Percentiles rank a stretch among this genome's conserved stretches.
Conservation (phyloP, 2,329 filamentous ascomycete genomes). For the Fusarium hostae region DNA sequence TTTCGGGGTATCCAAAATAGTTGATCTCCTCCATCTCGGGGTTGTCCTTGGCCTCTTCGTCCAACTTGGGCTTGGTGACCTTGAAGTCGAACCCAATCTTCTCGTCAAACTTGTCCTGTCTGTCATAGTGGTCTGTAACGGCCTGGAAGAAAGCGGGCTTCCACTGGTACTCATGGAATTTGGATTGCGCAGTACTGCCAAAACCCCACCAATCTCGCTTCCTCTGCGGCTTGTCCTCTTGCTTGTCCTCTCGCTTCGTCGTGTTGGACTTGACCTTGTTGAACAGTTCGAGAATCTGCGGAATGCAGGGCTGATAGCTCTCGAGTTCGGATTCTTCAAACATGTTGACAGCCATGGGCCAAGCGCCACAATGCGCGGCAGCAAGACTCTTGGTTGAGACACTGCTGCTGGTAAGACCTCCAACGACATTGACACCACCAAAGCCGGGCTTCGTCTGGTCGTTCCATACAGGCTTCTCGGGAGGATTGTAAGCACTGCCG, state of each 20-base stretch:
- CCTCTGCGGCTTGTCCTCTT: background rate
- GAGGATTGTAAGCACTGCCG: slow-evolving; percentile 42
- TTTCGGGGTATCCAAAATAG: slow-evolving; percentile 51
- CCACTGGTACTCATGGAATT: slow-evolving; percentile 46
- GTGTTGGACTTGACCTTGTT: slow-evolving; percentile 38
- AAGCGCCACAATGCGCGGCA: slow-evolving; percentile 55
- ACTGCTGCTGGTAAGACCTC: slow-evolving; percentile 54
- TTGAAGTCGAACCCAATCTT: slow-evolving; percentile 48
- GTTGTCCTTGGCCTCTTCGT: slow-evolving; percentile 35
- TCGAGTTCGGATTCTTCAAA: slow-evolving; percentile 55
- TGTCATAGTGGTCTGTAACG: slow-evolving; percentile 49
- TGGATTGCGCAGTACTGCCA: slow-evolving; percentile 7
- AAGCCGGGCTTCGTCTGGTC: slow-evolving; percentile 31
- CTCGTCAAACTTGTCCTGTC: slow-evolving; percentile 47
- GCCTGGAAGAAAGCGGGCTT: slow-evolving; percentile 49
- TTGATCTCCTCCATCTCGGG: slow-evolving; percentile 39
- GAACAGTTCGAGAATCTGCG: slow-evolving; percentile 51
- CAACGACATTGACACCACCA: slow-evolving; percentile 55
- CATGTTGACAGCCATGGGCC: slow-evolving; percentile 55
- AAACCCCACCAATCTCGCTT: slow-evolving; percentile 15
- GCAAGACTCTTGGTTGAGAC: slow-evolving; percentile 57
- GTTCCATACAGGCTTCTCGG: slow-evolving; percentile 41
- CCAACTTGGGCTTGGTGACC: slow-evolving; percentile 45
- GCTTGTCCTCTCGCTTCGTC: background rate
- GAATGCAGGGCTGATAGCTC: slow-evolving; percentile 58